phyloP scores from a whole-genome alignment of 176 grass and related monocot species.

The Hsuehochloa calcarea region DNA sequence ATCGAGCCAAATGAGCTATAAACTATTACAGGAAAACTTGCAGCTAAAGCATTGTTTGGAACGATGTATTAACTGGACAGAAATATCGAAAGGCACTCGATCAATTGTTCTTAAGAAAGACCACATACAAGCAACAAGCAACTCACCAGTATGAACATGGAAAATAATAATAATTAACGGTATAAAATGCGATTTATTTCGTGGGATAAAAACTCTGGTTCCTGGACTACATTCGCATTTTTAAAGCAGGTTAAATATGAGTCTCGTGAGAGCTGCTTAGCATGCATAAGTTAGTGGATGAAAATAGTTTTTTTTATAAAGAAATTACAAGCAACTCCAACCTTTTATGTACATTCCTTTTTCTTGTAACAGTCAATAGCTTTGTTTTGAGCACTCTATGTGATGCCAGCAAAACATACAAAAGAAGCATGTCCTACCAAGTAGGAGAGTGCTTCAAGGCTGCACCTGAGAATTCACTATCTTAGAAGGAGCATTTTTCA shows the following conservation, averaged over 20 bases:
- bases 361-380: not conserved
- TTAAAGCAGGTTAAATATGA: not conserved
- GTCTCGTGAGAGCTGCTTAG: not conserved
- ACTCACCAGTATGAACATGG: not conserved
- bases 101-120: not conserved
- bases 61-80: not conserved
- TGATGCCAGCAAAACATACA: slow-evolving; percentile 1
- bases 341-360: not conserved
- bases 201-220: not conserved
- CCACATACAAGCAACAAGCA: not conserved
- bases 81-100: not conserved
- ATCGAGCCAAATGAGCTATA: not conserved
- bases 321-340: not conserved
- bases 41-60: slow-evolving; percentile 3
- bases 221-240: not conserved
- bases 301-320: not conserved
- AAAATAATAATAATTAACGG: not conserved
- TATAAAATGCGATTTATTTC: not conserved
- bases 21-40: not conserved
- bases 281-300: not conserved
- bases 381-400: not conserved
- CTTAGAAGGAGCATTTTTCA: not conserved
- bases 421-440: not conserved
- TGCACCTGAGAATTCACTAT: not conserved
- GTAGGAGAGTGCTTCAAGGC: not conserved